Evolutionary conservation across 345 rosid species (phyloP).

Genomic region (Chamaenerion angustifolium): DNA sequence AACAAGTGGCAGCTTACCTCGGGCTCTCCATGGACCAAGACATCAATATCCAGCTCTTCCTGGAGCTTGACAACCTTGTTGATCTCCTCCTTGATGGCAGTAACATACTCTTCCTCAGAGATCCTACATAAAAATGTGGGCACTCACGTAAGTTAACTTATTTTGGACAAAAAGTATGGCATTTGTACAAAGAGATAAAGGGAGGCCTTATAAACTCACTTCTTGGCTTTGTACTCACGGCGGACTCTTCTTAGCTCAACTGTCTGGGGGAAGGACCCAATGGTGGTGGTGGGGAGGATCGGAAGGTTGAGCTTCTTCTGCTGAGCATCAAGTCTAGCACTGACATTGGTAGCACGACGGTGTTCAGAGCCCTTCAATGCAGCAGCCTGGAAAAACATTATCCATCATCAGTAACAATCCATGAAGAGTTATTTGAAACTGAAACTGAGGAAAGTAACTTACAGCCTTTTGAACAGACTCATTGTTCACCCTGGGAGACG

Average conservation of each 20-base stretch:
- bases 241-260: slow-evolving; percentile 89
- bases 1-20: slow-evolving; percentile 37
- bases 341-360: slow-evolving; percentile 75
- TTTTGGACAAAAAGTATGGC: neutral
- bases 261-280: slow-evolving; percentile 96
- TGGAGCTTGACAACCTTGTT: slow-evolving; percentile 77
- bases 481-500: slow-evolving; percentile 83
- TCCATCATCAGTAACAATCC: slow-evolving; percentile 1
- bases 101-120: slow-evolving; percentile 71
- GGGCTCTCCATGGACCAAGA: slow-evolving; percentile 94
- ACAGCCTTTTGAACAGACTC: slow-evolving; percentile 93
- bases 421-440: neutral
- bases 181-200: neutral
- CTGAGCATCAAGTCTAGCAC: slow-evolving; percentile 79
- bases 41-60: slow-evolving; percentile 93
- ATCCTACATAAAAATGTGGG: slow-evolving; percentile 27
- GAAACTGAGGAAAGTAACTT: slow-evolving; percentile 17
- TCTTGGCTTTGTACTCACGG: slow-evolving; percentile 95
- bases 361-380: slow-evolving; percentile 85
- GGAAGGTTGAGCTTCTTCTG: slow-evolving; percentile 96
- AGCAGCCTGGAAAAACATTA: slow-evolving; percentile 58
- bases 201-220: slow-evolving; percentile 26
- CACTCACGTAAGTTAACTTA: neutral
- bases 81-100: slow-evolving; percentile 86
- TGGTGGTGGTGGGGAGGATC: slow-evolving; percentile 88